A percentile compares a stretch with the other conserved stretches of the same genome.
phyloP scores from a whole-genome alignment of 768 basidiomycete species.

The Obba rivulosa region DNA sequence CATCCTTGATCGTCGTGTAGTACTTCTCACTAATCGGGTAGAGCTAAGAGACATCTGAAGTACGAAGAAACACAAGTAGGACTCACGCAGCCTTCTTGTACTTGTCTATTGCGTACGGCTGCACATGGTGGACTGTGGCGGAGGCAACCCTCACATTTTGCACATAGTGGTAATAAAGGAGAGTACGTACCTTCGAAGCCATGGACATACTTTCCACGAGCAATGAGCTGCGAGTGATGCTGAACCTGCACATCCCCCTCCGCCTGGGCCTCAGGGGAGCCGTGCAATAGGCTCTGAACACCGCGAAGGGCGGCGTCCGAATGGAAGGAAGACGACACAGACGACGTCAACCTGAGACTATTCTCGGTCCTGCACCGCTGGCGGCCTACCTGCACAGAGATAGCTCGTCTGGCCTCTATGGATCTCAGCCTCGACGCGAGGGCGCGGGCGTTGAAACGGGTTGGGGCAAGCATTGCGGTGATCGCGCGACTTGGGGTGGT shows the following conservation, averaged over 20 bases:
- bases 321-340: slow-evolving; percentile 1
- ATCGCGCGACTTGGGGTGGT: background rate
- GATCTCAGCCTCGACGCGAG: slow-evolving; percentile 2
- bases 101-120: slow-evolving; percentile 71
- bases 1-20: slow-evolving; percentile 75
- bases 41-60: slow-evolving; percentile 2
- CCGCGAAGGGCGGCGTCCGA: no score
- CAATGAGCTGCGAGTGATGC: slow-evolving; percentile 86
- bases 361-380: background rate
- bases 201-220: slow-evolving; percentile 91
- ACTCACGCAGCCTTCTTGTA: slow-evolving; percentile 88
- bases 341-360: slow-evolving; percentile 15
- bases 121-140: slow-evolving; percentile 72
- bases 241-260: slow-evolving; percentile 71
- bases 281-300: slow-evolving; percentile 58
- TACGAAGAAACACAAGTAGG: background rate
- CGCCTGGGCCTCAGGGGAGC: slow-evolving; percentile 85
- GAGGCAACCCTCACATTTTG: slow-evolving; percentile 2
- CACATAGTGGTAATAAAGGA: background rate
- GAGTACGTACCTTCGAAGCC: slow-evolving; percentile 71
- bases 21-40: slow-evolving; percentile 60
- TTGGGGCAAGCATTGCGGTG: slow-evolving; percentile 17
- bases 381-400: slow-evolving; percentile 28
- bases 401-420: slow-evolving; percentile 16
- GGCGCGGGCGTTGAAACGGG: slow-evolving; percentile 13